Conservation (phyloP, 805 yeast genomes). For the Barnettozyma sucrosica region DNA sequence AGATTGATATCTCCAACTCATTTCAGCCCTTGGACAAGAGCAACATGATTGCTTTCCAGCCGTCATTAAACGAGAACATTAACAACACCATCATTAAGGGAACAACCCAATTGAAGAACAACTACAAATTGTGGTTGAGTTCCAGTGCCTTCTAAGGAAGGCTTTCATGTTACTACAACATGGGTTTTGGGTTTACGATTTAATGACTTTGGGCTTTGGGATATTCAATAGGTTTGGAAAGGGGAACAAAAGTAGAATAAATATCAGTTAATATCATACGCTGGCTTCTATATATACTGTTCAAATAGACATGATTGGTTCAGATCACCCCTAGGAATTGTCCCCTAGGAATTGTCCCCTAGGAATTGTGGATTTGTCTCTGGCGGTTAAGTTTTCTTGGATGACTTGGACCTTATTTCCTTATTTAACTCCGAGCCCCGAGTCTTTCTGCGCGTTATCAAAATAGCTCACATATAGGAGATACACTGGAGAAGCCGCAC, state of each 20-base stretch:
- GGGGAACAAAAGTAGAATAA: background rate
- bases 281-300: background rate
- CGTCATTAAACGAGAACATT: constrained; percentile 8
- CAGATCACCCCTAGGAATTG: background rate
- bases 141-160: background rate
- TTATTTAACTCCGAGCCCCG: too few species aligned
- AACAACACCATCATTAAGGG: constrained; percentile 22
- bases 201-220: background rate
- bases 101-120: constrained; percentile 20
- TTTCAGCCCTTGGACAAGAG: constrained; percentile 4
- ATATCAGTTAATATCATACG: background rate
- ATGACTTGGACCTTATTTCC: too few species aligned
- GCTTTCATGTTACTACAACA: background rate
- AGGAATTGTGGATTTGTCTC: too few species aligned
- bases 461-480: too few species aligned
- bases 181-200: constrained; percentile 1
- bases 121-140: constrained; percentile 24
- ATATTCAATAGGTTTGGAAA: background rate
- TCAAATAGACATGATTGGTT: background rate
- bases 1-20: constrained; percentile 16
- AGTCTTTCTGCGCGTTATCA: too few species aligned
- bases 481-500: too few species aligned
- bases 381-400: background rate
- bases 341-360: too few species aligned
- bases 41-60: constrained; percentile 7